A percentile compares a stretch with the other conserved stretches of the same genome.
phyloP scores from a whole-genome alignment of 2,329 filamentous ascomycete species.

The Celoporthe dispersa region DNA sequence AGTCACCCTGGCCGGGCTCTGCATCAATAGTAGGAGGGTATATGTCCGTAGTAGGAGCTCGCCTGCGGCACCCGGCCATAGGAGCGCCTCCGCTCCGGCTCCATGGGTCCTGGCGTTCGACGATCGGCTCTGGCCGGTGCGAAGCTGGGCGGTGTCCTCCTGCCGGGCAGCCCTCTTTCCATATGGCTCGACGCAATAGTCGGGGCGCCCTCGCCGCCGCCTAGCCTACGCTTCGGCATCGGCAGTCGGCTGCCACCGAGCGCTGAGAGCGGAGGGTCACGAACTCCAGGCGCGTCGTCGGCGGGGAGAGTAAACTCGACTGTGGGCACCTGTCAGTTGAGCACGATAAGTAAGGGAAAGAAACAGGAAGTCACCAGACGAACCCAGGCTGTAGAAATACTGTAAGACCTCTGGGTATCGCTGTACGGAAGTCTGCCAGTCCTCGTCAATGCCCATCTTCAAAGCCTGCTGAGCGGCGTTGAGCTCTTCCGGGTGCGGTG shows the following conservation, averaged over 20 bases:
- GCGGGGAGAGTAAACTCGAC: slow-evolving; percentile 68
- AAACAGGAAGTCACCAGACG: background rate
- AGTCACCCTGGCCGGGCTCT: no score
- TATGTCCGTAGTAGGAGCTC: slow-evolving; percentile 31
- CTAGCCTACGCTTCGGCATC: slow-evolving; percentile 44
- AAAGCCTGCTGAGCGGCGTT: slow-evolving; percentile 66
- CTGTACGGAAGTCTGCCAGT: slow-evolving; percentile 77
- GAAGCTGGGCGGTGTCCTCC: slow-evolving; percentile 43
- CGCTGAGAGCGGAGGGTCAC: slow-evolving; percentile 63
- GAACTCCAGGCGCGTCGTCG: slow-evolving; percentile 63
- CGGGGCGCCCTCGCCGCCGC: slow-evolving; percentile 27
- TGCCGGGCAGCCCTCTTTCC: slow-evolving; percentile 40
- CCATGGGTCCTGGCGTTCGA: slow-evolving; percentile 44
- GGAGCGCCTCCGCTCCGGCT: slow-evolving; percentile 33
- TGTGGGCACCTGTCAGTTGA: background rate
- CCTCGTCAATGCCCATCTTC: slow-evolving; percentile 76
- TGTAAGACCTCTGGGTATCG: slow-evolving; percentile 81
- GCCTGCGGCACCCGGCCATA: slow-evolving; percentile 34
- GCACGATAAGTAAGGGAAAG: background rate
- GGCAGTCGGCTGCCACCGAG: slow-evolving; percentile 53
- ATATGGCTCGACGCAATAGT: slow-evolving; percentile 45
- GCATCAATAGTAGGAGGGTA: slow-evolving; percentile 9
- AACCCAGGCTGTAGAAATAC: slow-evolving; percentile 71
- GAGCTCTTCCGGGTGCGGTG: slow-evolving; percentile 66
- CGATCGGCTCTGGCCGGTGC: slow-evolving; percentile 39